These are phyloP conservation scores for Termitomyces sp. DNA, from an alignment of 768 basidiomycete genomes.

Conservation along the genomic window DNA sequence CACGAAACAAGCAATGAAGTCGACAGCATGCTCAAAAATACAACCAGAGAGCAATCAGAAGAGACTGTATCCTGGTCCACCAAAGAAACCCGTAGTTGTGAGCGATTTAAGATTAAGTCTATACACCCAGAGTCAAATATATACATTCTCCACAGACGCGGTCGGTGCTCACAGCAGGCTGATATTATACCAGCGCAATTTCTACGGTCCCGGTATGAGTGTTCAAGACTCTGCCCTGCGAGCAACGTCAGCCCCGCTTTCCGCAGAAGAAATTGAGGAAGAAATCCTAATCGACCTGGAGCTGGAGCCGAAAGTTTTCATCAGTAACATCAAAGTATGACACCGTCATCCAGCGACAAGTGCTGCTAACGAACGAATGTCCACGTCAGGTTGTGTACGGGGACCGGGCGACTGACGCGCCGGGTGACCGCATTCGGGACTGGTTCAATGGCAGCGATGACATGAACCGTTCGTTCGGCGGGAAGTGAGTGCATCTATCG, in stretches of 20 bases:
- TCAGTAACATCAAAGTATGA: conserved; percentile 1
- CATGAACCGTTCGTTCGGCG: background rate
- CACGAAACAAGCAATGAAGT: background rate
- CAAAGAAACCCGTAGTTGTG: background rate
- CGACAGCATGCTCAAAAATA: background rate
- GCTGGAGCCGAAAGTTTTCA: background rate
- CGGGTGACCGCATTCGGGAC: conserved; percentile 1
- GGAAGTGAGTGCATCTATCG: background rate
- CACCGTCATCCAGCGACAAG: background rate
- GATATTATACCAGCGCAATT: conserved; percentile 2
- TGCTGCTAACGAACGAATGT: background rate
- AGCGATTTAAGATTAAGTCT: background rate
- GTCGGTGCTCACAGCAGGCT: conserved; percentile 1
- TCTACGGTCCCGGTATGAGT: conserved; percentile 3
- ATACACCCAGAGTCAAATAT: background rate
- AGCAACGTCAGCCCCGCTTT: background rate
- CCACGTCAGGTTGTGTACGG: background rate
- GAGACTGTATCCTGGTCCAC: background rate
- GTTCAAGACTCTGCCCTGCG: background rate
- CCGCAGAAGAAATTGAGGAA: background rate
- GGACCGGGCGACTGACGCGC: background rate
- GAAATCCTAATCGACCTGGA: background rate
- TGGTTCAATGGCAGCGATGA: background rate
- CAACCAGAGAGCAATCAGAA: background rate
- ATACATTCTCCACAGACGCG: background rate